Conservation (phyloP, 371 early-diverging fungal genomes). For the Apophysomyces elegans region DNA sequence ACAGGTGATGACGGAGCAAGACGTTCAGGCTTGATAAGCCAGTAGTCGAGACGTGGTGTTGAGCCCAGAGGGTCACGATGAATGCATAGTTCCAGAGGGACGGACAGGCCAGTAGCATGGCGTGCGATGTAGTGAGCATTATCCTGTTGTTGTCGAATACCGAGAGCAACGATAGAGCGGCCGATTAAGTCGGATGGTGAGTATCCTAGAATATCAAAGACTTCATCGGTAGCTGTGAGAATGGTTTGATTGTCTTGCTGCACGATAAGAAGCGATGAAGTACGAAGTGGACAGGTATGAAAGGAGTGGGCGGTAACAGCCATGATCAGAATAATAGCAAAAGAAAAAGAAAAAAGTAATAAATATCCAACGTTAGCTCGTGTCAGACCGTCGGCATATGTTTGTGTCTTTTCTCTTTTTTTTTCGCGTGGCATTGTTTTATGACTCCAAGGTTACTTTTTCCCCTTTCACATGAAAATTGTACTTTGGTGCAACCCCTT, state of each 20-base stretch:
- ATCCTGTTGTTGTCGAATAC: constrained; percentile 9
- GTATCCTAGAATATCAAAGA: constrained; percentile 38
- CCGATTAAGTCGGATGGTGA: constrained; percentile 31
- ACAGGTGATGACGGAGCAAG: constrained; percentile 10
- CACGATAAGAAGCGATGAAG: constrained; percentile 36
- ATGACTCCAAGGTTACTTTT: background rate
- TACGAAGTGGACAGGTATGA: constrained; percentile 28
- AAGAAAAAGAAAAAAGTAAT: constrained; percentile 1
- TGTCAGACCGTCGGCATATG: constrained; percentile 8
- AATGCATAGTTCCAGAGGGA: constrained; percentile 8
- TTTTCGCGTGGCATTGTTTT: constrained; percentile 12
- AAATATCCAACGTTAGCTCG: constrained; percentile 4
- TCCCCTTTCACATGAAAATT: constrained; percentile 9
- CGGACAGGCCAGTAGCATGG: constrained; percentile 6
- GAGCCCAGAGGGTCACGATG: constrained; percentile 12
- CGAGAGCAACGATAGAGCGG: constrained; percentile 20
- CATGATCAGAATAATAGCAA: constrained; percentile 3
- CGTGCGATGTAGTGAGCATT: constrained; percentile 8
- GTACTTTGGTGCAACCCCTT: constrained; percentile 10
- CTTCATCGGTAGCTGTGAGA: constrained; percentile 45
- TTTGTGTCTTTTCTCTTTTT: background rate
- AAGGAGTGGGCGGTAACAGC: constrained; percentile 22
- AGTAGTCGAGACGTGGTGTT: constrained; percentile 12
- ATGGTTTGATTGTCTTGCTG: constrained; percentile 34
- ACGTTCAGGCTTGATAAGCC: constrained; percentile 9